Evolutionary conservation across 139 green algal genomes (phyloP).

Genomic region (Trebouxia sp.): DNA sequence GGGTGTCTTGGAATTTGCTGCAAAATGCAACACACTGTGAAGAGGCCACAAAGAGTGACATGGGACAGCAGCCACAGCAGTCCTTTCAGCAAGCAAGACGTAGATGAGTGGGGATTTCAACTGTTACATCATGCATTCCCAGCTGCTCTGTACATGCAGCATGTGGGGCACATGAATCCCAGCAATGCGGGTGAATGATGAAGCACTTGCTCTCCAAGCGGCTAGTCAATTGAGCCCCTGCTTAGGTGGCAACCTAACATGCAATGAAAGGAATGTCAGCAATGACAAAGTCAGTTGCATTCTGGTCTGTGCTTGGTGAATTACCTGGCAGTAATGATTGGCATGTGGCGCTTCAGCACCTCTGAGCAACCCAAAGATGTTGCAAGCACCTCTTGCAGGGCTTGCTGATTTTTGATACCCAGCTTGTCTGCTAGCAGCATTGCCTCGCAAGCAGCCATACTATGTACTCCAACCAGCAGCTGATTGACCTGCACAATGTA

Average conservation of each 20-base stretch:
- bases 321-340: constrained; percentile 3
- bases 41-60: too few species aligned
- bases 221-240: background rate
- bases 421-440: constrained; percentile 23
- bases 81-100: too few species aligned
- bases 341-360: constrained; percentile 11
- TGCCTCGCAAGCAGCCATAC: constrained; percentile 20
- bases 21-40: background rate
- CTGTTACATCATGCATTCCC: too few species aligned
- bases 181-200: background rate
- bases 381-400: background rate
- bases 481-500: constrained; percentile 29
- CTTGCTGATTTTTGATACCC: constrained; percentile 12
- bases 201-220: too few species aligned
- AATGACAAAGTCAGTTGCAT: too few species aligned
- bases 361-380: constrained; percentile 8
- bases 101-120: too few species aligned
- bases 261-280: background rate
- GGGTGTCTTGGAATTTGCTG: background rate
- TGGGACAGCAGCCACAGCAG: too few species aligned
- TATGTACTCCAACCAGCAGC: constrained; percentile 25
- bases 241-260: background rate
- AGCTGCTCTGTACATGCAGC: too few species aligned
- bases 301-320: too few species aligned
- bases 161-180: too few species aligned